A percentile compares a stretch with the other conserved stretches of the same genome.
Conservation (phyloP, 352 stramenopile genomes). For the Phytophthora quininea region DNA sequence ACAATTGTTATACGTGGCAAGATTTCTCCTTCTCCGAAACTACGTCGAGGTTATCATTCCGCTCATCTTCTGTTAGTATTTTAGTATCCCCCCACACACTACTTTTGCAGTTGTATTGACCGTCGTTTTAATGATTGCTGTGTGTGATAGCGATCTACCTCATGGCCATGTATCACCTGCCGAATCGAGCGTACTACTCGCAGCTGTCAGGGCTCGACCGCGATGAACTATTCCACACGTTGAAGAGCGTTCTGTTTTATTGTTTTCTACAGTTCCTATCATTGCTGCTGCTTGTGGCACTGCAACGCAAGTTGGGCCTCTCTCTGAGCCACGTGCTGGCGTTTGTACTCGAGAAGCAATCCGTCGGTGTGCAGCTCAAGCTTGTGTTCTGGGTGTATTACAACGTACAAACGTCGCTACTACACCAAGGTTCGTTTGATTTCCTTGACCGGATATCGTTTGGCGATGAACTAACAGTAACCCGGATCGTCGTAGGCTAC, state of each 20-base stretch:
- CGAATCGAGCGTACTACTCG: slow-evolving; percentile 43
- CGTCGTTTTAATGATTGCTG: not conserved
- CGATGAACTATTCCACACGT: slow-evolving; percentile 16
- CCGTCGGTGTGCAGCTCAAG: slow-evolving; percentile 33
- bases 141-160: slow-evolving; percentile 32
- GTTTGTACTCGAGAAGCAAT: slow-evolving; percentile 48
- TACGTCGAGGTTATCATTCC: slow-evolving; percentile 42
- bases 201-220: slow-evolving; percentile 22
- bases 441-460: too few species aligned
- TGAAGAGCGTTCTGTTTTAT: slow-evolving; percentile 46
- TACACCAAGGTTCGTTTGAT: slow-evolving; percentile 38
- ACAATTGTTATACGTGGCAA: slow-evolving; percentile 28
- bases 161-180: slow-evolving; percentile 32
- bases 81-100: not conserved
- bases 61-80: slow-evolving; percentile 35
- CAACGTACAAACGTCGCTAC: slow-evolving; percentile 29
- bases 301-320: slow-evolving; percentile 33
- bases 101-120: not conserved
- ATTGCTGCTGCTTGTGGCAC: slow-evolving; percentile 27
- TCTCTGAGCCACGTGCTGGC: slow-evolving; percentile 33
- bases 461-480: too few species aligned
- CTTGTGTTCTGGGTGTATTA: slow-evolving; percentile 47
- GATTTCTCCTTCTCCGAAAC: slow-evolving; percentile 37
- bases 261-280: slow-evolving; percentile 41
- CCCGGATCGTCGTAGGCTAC: too few species aligned